phyloP scores from a whole-genome alignment of 805 yeast genomes.

The Candida sanyiensis region DNA sequence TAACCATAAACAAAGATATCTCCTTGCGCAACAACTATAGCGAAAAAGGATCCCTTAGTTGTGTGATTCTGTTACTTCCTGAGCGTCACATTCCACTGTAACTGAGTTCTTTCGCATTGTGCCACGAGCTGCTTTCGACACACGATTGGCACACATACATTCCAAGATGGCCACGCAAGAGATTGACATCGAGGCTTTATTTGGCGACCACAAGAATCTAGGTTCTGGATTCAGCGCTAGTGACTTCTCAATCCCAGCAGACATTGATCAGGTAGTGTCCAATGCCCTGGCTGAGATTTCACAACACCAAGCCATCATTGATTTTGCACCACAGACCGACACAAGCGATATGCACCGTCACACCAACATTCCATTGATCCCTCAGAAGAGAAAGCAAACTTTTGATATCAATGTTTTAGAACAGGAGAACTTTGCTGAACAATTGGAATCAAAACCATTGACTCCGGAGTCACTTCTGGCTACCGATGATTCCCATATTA shows the following conservation, averaged over 20 bases:
- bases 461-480: constrained; percentile 35
- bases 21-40: no score
- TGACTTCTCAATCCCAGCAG: constrained; percentile 24
- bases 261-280: constrained; percentile 23
- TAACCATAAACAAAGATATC: no score
- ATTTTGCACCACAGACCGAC: background rate
- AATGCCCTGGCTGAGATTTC: constrained; percentile 15
- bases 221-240: constrained; percentile 7
- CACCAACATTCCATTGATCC: background rate
- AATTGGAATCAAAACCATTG: constrained; percentile 15
- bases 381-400: constrained; percentile 1
- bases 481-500: constrained; percentile 24
- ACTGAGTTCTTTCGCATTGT: no score
- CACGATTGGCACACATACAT: no score
- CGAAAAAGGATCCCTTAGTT: no score
- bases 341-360: background rate
- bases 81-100: no score
- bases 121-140: no score
- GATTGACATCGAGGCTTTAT: constrained; percentile 14
- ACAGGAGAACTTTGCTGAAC: background rate
- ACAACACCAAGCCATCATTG: constrained; percentile 6
- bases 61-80: no score
- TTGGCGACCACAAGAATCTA: constrained; percentile 8
- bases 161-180: constrained; percentile 5
- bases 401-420: background rate